Evolutionary conservation across 768 basidiomycete species (phyloP).

Genomic region (Trametes elegans): DNA sequence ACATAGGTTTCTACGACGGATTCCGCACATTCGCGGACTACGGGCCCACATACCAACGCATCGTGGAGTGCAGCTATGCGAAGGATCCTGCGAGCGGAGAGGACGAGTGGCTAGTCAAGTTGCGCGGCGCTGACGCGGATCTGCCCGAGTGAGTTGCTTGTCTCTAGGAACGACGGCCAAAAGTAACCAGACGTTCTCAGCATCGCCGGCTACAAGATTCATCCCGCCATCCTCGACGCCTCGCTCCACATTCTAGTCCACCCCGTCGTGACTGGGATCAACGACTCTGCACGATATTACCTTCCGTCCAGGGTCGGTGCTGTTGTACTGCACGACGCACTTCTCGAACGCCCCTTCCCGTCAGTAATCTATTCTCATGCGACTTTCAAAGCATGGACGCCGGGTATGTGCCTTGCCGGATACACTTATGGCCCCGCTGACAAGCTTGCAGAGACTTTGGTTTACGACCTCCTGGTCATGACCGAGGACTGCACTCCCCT

Average conservation of each 20-base stretch:
- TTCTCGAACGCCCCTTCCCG: conserved; percentile 21
- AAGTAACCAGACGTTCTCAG: no score
- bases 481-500: conserved; percentile 27
- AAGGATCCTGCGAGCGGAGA: neutral
- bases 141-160: conserved; percentile 1
- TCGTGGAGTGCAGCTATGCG: conserved; percentile 17
- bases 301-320: conserved; percentile 29
- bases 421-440: conserved; percentile 11
- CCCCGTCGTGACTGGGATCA: conserved; percentile 31
- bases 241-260: conserved; percentile 35
- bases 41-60: conserved; percentile 32
- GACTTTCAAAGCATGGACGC: conserved; percentile 30
- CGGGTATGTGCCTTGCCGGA: conserved; percentile 22
- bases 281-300: conserved; percentile 31
- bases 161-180: neutral
- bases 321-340: conserved; percentile 18
- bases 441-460: conserved; percentile 23
- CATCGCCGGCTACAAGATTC: conserved; percentile 29
- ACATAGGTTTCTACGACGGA: conserved; percentile 1
- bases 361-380: conserved; percentile 27
- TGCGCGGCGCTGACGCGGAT: conserved; percentile 22
- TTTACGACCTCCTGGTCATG: conserved; percentile 30
- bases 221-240: conserved; percentile 39
- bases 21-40: conserved; percentile 34
- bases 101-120: neutral